These are phyloP conservation scores for Verticillium nubilum DNA, from an alignment of 2,329 filamentous ascomycete species.

Conservation along the genomic window DNA sequence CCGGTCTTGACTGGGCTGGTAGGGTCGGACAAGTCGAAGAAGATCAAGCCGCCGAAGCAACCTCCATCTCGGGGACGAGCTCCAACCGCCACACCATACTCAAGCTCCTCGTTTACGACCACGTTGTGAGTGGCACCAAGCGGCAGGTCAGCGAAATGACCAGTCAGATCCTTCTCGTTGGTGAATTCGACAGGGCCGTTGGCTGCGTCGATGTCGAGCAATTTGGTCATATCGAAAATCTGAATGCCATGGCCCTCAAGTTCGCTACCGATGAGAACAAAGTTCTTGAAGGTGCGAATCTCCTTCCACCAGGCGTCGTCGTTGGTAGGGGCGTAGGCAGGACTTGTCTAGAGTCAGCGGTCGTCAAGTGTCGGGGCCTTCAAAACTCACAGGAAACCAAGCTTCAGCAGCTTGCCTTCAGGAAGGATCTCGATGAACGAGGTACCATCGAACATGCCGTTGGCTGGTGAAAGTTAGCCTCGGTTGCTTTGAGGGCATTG, in stretches of 20 bases:
- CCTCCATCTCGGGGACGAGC: slow-evolving; percentile 27
- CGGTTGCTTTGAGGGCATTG: too few relatives aligned
- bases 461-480: slow-evolving; percentile 9
- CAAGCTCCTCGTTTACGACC: slow-evolving; percentile 38
- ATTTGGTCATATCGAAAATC: slow-evolving; percentile 52
- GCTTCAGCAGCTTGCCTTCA: slow-evolving; percentile 34
- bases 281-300: slow-evolving; percentile 26
- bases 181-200: slow-evolving; percentile 21
- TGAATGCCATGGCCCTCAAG: slow-evolving; percentile 49
- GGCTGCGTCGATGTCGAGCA: slow-evolving; percentile 35
- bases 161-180: slow-evolving; percentile 23
- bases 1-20: slow-evolving; percentile 42
- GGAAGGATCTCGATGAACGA: slow-evolving; percentile 37
- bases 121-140: slow-evolving; percentile 39
- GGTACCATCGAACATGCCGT: slow-evolving; percentile 29
- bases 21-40: slow-evolving; percentile 47
- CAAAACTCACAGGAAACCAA: slow-evolving; percentile 27
- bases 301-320: slow-evolving; percentile 22
- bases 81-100: slow-evolving; percentile 36
- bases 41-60: slow-evolving; percentile 44
- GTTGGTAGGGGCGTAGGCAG: slow-evolving; percentile 9
- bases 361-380: slow-evolving; percentile 3
- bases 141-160: slow-evolving; percentile 20
- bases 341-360: slow-evolving; percentile 18
- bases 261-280: slow-evolving; percentile 27